Conservation (phyloP, 2,329 filamentous ascomycete species). For the Shiraia sp. region DNA sequence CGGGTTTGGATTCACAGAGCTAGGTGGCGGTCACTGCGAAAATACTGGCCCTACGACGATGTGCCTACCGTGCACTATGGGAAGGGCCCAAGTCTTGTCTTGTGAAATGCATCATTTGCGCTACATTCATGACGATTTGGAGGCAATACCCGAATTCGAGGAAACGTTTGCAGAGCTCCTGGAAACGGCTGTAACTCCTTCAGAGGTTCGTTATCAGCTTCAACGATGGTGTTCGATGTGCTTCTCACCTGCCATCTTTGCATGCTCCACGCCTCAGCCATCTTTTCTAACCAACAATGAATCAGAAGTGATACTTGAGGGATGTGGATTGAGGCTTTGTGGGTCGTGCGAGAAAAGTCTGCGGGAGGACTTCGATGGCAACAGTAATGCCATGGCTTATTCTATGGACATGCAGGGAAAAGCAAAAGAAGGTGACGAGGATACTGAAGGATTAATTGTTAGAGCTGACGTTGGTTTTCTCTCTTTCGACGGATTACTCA, state of each 20-base stretch:
- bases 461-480: slow-evolving; percentile 37
- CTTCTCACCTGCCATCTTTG: slow-evolving; percentile 24
- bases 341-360: slow-evolving; percentile 16
- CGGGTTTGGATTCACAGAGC: slow-evolving; percentile 45
- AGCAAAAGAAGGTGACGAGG: slow-evolving; percentile 13
- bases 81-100: slow-evolving; percentile 24
- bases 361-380: slow-evolving; percentile 8
- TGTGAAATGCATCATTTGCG: slow-evolving; percentile 25
- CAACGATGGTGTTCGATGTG: slow-evolving; percentile 38
- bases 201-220: slow-evolving; percentile 15
- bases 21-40: slow-evolving; percentile 43
- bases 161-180: slow-evolving; percentile 14
- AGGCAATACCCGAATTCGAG: slow-evolving; percentile 7
- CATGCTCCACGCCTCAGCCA: slow-evolving; percentile 14
- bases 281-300: slow-evolving; percentile 7
- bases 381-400: slow-evolving; percentile 15
- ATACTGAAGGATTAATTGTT: slow-evolving; percentile 3
- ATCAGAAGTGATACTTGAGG: slow-evolving; percentile 7
- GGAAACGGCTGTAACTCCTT: slow-evolving; percentile 9
- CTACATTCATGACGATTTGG: slow-evolving; percentile 1
- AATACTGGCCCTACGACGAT: slow-evolving; percentile 26
- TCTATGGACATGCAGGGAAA: slow-evolving; percentile 23
- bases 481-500: slow-evolving; percentile 20
- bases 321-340: slow-evolving; percentile 26
- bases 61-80: slow-evolving; percentile 26